Conservation (phyloP, 805 yeast species). For the Nakazawaea siamensis region DNA sequence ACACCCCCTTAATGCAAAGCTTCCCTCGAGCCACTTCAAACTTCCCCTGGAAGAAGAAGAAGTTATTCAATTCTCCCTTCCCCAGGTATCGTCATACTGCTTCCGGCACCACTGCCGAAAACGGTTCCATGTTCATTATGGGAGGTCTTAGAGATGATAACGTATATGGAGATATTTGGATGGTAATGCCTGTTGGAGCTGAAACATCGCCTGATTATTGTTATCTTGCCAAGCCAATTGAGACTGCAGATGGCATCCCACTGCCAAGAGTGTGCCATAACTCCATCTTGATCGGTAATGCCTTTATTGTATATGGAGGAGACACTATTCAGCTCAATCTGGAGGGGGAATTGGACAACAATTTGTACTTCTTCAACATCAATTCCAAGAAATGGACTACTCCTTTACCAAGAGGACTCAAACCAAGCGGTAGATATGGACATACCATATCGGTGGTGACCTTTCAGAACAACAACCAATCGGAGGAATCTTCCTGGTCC, state of each 20-base stretch:
- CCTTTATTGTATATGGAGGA: conserved; percentile 93
- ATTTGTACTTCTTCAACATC: conserved; percentile 78
- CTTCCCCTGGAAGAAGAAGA: conserved; percentile 59
- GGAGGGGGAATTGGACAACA: conserved; percentile 77
- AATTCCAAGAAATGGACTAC: conserved; percentile 72
- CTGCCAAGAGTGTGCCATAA: conserved; percentile 98
- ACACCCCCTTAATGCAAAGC: too few relatives aligned
- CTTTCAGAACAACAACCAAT: conserved; percentile 34
- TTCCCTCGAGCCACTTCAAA: too few relatives aligned
- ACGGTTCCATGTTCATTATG: conserved; percentile 78
- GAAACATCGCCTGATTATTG: conserved; percentile 28
- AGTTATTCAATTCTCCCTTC: conserved; percentile 70
- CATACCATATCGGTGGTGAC: conserved; percentile 79
- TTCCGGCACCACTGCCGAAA: conserved; percentile 66
- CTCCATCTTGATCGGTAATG: conserved; percentile 85
- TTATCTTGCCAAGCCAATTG: conserved; percentile 43
- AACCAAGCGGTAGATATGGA: conserved; percentile 92
- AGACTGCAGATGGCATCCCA: conserved; percentile 73
- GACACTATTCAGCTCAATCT: conserved; percentile 79
- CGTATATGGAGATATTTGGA: conserved; percentile 95
- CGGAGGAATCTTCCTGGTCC: conserved; percentile 26
- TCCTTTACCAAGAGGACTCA: conserved; percentile 63
- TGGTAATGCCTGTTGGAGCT: conserved; percentile 44
- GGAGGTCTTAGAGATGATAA: conserved; percentile 93
- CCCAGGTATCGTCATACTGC: conserved; percentile 94